Percentiles rank a stretch among this genome's conserved stretches.
Conservation (phyloP, 345 rosid species). For the Ricinus communis region DNA sequence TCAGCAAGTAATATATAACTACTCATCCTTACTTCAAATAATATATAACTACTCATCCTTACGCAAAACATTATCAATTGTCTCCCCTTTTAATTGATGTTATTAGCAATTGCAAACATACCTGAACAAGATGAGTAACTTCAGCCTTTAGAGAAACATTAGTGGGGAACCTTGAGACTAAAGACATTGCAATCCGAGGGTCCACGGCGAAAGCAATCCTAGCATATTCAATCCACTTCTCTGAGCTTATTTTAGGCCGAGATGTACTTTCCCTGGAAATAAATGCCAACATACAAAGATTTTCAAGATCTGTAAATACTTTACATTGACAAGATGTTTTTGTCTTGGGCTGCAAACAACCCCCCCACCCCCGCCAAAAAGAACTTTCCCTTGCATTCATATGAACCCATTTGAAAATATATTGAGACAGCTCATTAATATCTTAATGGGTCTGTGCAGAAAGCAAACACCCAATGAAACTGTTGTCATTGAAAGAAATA, state of each 20-base stretch:
- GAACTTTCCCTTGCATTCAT: not conserved
- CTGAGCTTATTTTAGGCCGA: slow-evolving; percentile 69
- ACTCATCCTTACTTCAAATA: not conserved
- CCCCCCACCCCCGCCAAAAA: too few species aligned
- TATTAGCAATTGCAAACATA: slow-evolving; percentile 26
- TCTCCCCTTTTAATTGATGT: not conserved
- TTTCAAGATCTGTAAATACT: slow-evolving; percentile 12
- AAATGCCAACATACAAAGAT: slow-evolving; percentile 21
- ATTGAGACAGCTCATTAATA: not conserved
- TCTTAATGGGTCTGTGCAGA: not conserved
- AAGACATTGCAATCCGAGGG: slow-evolving; percentile 78
- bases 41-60: not conserved
- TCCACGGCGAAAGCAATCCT: slow-evolving; percentile 88
- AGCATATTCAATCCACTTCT: slow-evolving; percentile 85
- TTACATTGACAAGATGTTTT: not conserved
- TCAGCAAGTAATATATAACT: not conserved
- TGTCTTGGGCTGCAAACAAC: not conserved
- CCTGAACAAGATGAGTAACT: slow-evolving; percentile 92
- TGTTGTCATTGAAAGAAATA: not conserved
- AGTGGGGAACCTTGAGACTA: slow-evolving; percentile 81
- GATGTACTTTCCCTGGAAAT: slow-evolving; percentile 59
- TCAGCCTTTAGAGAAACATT: slow-evolving; percentile 70
- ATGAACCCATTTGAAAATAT: not conserved
- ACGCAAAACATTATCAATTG: not conserved
- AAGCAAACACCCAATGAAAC: not conserved